A percentile compares a stretch with the other conserved stretches of the same genome.
Evolutionary conservation across 1,284 basidiomycete species (phyloP).

Genomic region (Ganoderma multipileum): DNA sequence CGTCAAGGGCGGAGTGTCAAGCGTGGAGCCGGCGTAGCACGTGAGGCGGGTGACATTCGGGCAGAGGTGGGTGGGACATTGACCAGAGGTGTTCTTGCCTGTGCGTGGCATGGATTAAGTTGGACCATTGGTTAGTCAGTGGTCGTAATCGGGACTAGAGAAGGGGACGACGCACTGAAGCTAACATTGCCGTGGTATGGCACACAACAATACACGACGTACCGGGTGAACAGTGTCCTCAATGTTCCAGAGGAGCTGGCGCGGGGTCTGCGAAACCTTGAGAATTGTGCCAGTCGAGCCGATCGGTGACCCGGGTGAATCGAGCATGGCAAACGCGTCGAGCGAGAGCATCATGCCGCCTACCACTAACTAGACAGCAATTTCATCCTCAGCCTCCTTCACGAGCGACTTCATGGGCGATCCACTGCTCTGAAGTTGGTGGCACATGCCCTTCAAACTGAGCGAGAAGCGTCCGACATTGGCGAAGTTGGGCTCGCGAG

Average conservation of each 20-base stretch:
- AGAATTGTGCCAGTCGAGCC: constrained; percentile 60
- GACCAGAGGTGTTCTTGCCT: constrained; percentile 73
- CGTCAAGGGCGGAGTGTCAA: constrained; percentile 78
- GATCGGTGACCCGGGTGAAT: constrained; percentile 51
- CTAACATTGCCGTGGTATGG: constrained; percentile 79
- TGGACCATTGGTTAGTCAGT: too few species aligned
- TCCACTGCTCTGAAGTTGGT: constrained; percentile 66
- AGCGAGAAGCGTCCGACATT: constrained; percentile 79
- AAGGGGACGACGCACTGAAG: constrained; percentile 67
- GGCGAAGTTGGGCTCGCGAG: constrained; percentile 57
- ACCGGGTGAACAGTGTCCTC: constrained; percentile 75
- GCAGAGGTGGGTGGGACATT: constrained; percentile 77
- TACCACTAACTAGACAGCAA: constrained; percentile 64
- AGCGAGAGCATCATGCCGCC: constrained; percentile 64
- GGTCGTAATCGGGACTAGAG: not conserved
- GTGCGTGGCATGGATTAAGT: not conserved
- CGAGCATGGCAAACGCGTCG: constrained; percentile 43
- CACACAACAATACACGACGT: constrained; percentile 82
- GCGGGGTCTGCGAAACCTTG: constrained; percentile 69
- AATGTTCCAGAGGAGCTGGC: constrained; percentile 75
- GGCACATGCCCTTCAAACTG: constrained; percentile 75
- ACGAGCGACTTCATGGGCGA: constrained; percentile 67
- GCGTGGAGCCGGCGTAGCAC: constrained; percentile 44
- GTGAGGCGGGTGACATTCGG: constrained; percentile 74
- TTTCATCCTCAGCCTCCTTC: constrained; percentile 66